Evolutionary conservation across 345 rosid species (phyloP), one percentile per base, ranked within the genome.

Genomic region (Eucalyptus rudis): DNA sequence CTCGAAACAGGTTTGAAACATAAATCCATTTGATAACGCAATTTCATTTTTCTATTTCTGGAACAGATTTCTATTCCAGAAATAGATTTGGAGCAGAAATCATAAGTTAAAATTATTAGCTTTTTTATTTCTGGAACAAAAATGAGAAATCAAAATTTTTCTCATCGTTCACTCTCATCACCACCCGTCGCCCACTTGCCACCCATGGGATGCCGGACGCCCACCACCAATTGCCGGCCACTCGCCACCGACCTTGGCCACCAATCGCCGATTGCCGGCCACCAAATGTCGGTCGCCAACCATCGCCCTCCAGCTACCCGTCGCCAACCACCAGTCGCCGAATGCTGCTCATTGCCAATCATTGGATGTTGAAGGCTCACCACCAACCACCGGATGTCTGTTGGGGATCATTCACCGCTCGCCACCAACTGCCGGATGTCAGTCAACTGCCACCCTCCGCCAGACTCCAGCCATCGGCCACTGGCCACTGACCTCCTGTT

Each of bases 341-440:
- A 7, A 51, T 51, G 54, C 20, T 8, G 0, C 22, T 51, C 2
- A 51, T 51, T 4, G 0, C 54, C 4, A 51, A 51, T 17, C 22
- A 51, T 3, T 51, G 8, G 22, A 51, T 51, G 20, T 51, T 0
- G 1, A 17, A 51, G 54, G 22, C 22, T 51, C 22, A 51, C 20
- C 1, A 51, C 2, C 54, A 17, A 51, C 22, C 54, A 17, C 8
- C 1, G 8, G 8, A 51, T 51, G 2, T 51, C 17, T 0, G 1
- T 7, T 1, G 0, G 1, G 0, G 4, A 51, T n/a, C 22, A 17
- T 51, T 3, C 4, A 0, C 54, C 0, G 0, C 54, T 51, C 0
- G 8, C 8, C 54, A 51, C 0, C 4, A 0, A 0, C 2, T 0
- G 2, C 3, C 0, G 0, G 2, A 51, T 51, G 54, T 51, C 4